Percentiles rank a stretch among this genome's conserved stretches.
Evolutionary conservation across 768 basidiomycete species (phyloP).

Genomic region (Boletus pseudo-olivaceus): DNA sequence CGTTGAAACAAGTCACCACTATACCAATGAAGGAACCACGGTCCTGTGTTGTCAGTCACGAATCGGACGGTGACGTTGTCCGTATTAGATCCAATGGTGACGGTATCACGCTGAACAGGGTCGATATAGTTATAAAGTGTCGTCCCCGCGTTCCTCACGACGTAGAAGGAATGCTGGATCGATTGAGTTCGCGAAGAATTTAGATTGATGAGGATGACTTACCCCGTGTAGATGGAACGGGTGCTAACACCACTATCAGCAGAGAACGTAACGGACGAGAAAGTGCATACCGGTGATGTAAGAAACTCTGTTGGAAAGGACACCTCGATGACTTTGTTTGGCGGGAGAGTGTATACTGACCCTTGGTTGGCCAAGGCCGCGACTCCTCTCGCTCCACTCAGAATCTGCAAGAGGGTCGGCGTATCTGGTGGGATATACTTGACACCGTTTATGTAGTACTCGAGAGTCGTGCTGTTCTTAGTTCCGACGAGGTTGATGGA

Average conservation of each 20-base stretch:
- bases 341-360: constrained; percentile 42
- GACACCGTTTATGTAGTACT: constrained; percentile 35
- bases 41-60: constrained; percentile 64
- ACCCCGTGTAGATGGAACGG: constrained; percentile 48
- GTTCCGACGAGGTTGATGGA: constrained; percentile 34
- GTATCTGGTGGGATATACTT: constrained; percentile 35
- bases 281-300: constrained; percentile 30
- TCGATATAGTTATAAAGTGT: constrained; percentile 43
- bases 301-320: constrained; percentile 19
- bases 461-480: constrained; percentile 24
- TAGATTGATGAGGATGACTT: constrained; percentile 15
- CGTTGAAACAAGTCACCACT: background rate
- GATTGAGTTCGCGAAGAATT: background rate
- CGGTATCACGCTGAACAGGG: constrained; percentile 54
- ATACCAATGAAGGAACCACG: constrained; percentile 46
- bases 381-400: constrained; percentile 38
- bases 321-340: constrained; percentile 46
- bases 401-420: constrained; percentile 46
- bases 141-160: constrained; percentile 40
- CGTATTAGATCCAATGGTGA: constrained; percentile 30
- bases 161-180: constrained; percentile 40
- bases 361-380: constrained; percentile 37
- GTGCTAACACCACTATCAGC: constrained; percentile 26
- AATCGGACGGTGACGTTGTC: constrained; percentile 59
- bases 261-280: background rate